A percentile compares a stretch with the other conserved stretches of the same genome.
These are phyloP conservation scores for Nyctanthes arbortristis DNA, from an alignment of 257 asterid species.

Conservation along the genomic window DNA sequence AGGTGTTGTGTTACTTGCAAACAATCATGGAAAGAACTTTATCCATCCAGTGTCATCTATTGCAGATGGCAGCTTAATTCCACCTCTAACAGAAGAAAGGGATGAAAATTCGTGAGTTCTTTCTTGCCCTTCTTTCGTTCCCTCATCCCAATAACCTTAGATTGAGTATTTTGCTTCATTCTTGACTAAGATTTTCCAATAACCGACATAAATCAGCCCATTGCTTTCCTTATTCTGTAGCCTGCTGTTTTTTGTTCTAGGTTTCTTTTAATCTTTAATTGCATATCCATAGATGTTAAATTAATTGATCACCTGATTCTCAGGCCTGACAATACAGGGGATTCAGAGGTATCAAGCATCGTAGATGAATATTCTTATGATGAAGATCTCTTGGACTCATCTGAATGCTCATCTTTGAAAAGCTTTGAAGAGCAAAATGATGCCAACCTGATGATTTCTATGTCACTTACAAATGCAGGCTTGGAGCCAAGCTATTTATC, in stretches of 20 bases:
- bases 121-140: neutral
- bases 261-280: conserved; percentile 12
- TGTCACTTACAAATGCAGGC: conserved; percentile 22
- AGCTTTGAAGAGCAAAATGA: conserved; percentile 58
- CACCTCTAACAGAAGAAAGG: conserved; percentile 34
- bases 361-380: conserved; percentile 44
- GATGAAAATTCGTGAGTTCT: conserved; percentile 50
- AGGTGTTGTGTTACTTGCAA: conserved; percentile 35
- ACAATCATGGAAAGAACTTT: conserved; percentile 35
- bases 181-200: conserved; percentile 8
- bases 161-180: neutral
- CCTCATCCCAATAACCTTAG: conserved; percentile 5
- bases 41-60: conserved; percentile 38
- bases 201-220: neutral
- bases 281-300: conserved; percentile 20
- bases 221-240: conserved; percentile 8
- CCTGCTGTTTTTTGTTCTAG: conserved; percentile 5
- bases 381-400: conserved; percentile 65
- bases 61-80: conserved; percentile 41
- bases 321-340: too few relatives aligned
- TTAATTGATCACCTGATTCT: conserved; percentile 23
- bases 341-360: conserved; percentile 48
- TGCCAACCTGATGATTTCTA: conserved; percentile 33
- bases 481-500: conserved; percentile 57
- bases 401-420: conserved; percentile 64